Evolutionary conservation across 2,329 filamentous ascomycete species (phyloP), one percentile per base, ranked within the genome.

Genomic region (Tolypocladium paradoxum): DNA sequence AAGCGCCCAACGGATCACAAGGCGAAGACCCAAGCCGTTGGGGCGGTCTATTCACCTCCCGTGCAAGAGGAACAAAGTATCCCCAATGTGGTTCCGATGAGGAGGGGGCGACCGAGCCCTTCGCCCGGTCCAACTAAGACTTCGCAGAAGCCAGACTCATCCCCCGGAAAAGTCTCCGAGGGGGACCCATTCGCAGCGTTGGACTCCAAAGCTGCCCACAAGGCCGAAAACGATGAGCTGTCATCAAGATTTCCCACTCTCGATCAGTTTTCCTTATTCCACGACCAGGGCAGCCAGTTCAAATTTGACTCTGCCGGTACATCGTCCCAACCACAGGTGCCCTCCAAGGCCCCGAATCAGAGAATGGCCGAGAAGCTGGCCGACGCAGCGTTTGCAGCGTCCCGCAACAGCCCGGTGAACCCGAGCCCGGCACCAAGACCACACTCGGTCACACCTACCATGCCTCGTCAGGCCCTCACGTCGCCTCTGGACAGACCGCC

Each of bases 1-100:
- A 62, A 79, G 78, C 61, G 78, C 11, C 79, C 83, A 16, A 66
- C 77, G 22, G 77, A 82, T 8, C 70, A 75, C 7, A 75, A 78
- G 54, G 64, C 75, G 73, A 81, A 33, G 81, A 85, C 6, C 76
- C 83, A 40, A 45, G 45, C 43, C 34, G 83, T 95, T 34, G 90
- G 92, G 9, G 85, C 92, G 12, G 84, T 90, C 18, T 92, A 92
- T 62, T 82, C 89, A 6, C 83, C 87, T n/a, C 83, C 86, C 2
- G 73, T 82, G 29, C 82, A 87, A 53, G 80, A 87, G 59, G 81
- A 87, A 52, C 82, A 86, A 60, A 74, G 78, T 9, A 84, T 97
- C 52, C 93, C 93, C 9, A 90, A 96, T 27, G 90, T 99, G 56
- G 84, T 88, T 37, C 93, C 92, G 0, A 97, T 97, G 93, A 82